Base-by-base conservation (phyloP, 306 rosid genomes). In the Medicago ruthenica region DNA sequence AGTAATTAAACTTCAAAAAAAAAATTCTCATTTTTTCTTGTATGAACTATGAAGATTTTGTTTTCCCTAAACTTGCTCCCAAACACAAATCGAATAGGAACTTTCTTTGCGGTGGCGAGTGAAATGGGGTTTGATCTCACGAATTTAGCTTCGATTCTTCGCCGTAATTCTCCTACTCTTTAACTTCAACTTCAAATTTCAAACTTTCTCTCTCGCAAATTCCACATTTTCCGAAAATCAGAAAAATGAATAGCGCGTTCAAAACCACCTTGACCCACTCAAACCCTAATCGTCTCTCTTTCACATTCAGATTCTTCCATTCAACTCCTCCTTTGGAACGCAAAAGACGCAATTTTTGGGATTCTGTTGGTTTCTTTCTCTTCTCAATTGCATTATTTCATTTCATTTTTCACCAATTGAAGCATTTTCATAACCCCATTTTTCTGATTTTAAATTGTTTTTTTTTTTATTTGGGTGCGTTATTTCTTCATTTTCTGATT, bases 301-400 rank as follows among this genome's bases (percentile, higher is more conserved):
- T 80, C 53, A 83, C 67, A 10, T 7, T 54, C 57, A 60, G 65
- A 41, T 77, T 89, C 67, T 93, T 93, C 76, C 98, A 93, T 71
- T 89, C 98, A 27, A 81, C 98, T 42, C 84, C 92, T n/a, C 81
- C 83, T 34, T 81, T 91, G 54, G 87, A 87, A 69, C 92, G 98
- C 68, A 92, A 84, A 70, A 69, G 89, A 47, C 91, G 88, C 80
- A 79, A 45, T 74, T 53, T 21, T 50, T 86, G 85, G 92, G 87
- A 91, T 9, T 34, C 88, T 20, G 98, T 93, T 17, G 82, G 88
- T 76, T 42, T 71, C n/a, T 55, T 55, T 74, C 57, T 48, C 31
- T 20, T 37, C 6, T 53, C 57, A 16, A 67, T 36, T 63, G 24
- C 48, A n/a, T 18, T 3, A 17, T 15, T 34, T 34, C 6, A 31